phyloP scores from a whole-genome alignment of 1,139 yeast genomes.

The Saccharomyces hybrid region DNA sequence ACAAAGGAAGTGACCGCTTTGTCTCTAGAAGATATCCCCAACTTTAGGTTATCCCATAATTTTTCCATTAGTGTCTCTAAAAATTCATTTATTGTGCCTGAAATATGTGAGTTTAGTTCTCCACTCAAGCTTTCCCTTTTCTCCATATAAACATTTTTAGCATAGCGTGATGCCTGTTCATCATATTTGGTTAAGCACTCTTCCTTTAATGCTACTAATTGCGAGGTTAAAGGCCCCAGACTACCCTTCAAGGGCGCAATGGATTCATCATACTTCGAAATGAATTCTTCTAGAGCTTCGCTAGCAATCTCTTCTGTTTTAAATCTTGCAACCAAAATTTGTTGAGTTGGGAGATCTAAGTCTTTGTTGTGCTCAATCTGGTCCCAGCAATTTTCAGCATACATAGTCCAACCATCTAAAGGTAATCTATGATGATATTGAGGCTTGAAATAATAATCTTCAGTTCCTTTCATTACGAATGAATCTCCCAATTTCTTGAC shows the following conservation, averaged over 20 bases:
- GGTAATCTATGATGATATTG: slow-evolving; percentile 83
- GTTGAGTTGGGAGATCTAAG: slow-evolving; percentile 93
- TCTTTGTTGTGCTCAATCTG: slow-evolving; percentile 91
- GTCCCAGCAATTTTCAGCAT: slow-evolving; percentile 88
- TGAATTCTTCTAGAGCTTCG: slow-evolving; percentile 27
- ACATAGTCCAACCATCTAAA: slow-evolving; percentile 92
- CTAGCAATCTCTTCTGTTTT: slow-evolving; percentile 81
- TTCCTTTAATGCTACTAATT: slow-evolving; percentile 38
- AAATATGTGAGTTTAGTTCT: slow-evolving; percentile 42
- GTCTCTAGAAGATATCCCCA: slow-evolving; percentile 11
- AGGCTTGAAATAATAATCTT: slow-evolving; percentile 47
- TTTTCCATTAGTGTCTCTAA: slow-evolving; percentile 6
- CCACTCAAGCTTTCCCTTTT: slow-evolving; percentile 45
- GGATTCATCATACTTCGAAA: slow-evolving; percentile 15
- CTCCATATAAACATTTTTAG: slow-evolving; percentile 54
- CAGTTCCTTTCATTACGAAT: slow-evolving; percentile 26
- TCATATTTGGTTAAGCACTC: slow-evolving; percentile 52
- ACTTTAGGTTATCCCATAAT: slow-evolving; percentile 6
- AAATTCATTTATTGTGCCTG: slow-evolving; percentile 25
- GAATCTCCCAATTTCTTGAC: slow-evolving; percentile 58
- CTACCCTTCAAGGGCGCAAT: slow-evolving; percentile 23
- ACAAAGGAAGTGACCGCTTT: slow-evolving; percentile 16
- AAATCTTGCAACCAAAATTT: slow-evolving; percentile 85
- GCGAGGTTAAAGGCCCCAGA: slow-evolving; percentile 37
- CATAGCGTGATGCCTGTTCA: slow-evolving; percentile 64